A percentile compares a stretch with the other conserved stretches of the same genome.
Conservation (phyloP, 805 yeast species). For the Metschnikowia baotianmanensis region DNA sequence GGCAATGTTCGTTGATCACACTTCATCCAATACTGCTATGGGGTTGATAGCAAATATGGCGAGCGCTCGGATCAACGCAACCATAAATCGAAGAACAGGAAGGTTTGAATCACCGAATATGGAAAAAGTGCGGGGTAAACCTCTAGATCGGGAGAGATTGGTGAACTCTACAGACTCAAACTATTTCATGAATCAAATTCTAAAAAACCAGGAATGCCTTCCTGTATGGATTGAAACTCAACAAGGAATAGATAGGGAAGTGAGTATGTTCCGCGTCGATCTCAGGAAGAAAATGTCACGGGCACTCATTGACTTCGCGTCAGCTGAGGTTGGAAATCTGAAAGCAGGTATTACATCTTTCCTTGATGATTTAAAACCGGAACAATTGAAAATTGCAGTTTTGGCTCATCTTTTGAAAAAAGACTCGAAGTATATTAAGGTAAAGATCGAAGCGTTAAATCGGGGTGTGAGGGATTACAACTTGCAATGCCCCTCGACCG, state of each 20-base stretch:
- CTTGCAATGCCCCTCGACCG: slow-evolving; percentile 37
- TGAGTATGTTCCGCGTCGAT: slow-evolving; percentile 46
- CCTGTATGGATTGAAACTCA: slow-evolving; percentile 93
- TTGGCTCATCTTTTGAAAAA: not conserved
- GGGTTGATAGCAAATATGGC: slow-evolving; percentile 66
- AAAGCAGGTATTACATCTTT: not conserved
- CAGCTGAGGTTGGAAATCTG: not conserved
- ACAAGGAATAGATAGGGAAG: slow-evolving; percentile 48
- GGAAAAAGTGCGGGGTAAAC: slow-evolving; percentile 55
- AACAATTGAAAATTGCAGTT: not conserved
- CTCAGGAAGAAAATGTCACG: slow-evolving; percentile 25
- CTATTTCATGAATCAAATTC: slow-evolving; percentile 74
- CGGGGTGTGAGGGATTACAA: slow-evolving; percentile 33
- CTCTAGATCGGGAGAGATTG: slow-evolving; percentile 52
- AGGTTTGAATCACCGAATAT: slow-evolving; percentile 56
- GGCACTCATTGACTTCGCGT: slow-evolving; percentile 1
- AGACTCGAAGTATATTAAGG: slow-evolving; percentile 9
- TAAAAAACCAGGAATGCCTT: slow-evolving; percentile 69
- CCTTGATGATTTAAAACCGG: not conserved
- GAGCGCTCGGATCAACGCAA: slow-evolving; percentile 68
- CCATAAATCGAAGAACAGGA: slow-evolving; percentile 61
- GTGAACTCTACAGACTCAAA: slow-evolving; percentile 60
- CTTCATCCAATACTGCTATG: slow-evolving; percentile 42
- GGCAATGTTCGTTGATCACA: slow-evolving; percentile 41
- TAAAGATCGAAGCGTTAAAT: slow-evolving; percentile 15